Evolutionary conservation across 106 monocot species (phyloP).

Genomic region (Apostasia shenzhenica): DNA sequence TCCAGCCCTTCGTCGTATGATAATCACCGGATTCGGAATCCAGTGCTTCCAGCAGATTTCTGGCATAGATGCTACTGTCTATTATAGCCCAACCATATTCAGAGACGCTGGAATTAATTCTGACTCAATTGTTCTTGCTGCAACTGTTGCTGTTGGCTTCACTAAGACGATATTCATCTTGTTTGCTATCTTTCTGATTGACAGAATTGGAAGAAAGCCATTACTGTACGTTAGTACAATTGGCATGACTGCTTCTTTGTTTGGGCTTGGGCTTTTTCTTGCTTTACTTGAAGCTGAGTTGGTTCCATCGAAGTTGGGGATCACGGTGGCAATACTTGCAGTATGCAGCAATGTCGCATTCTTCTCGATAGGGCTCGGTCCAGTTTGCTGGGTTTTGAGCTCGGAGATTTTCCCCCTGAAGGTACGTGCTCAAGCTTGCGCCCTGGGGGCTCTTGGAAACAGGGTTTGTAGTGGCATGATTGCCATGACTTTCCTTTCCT

Average conservation of each 20-base stretch:
- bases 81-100: constrained; percentile 94
- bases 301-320: constrained; percentile 36
- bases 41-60: constrained; percentile 94
- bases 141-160: constrained; percentile 96
- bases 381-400: constrained; percentile 76
- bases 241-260: constrained; percentile 84
- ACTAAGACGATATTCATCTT: constrained; percentile 81
- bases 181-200: constrained; percentile 83
- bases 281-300: constrained; percentile 26
- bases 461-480: constrained; percentile 73
- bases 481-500: constrained; percentile 87
- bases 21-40: constrained; percentile 82
- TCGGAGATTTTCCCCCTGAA: constrained; percentile 87
- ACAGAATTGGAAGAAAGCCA: constrained; percentile 80
- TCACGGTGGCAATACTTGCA: constrained; percentile 40
- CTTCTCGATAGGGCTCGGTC: constrained; percentile 91
- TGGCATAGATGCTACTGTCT: constrained; percentile 90
- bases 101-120: constrained; percentile 72
- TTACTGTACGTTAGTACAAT: constrained; percentile 81
- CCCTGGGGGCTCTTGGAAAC: constrained; percentile 67
- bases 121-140: constrained; percentile 52
- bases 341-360: constrained; percentile 93
- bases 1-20: constrained; percentile 60
- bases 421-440: constrained; percentile 87
- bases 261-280: constrained; percentile 39